A percentile compares a stretch with the other conserved stretches of the same genome.
phyloP scores from a whole-genome alignment of 1,284 basidiomycete genomes.

The Fomitiporia mediterranea region DNA sequence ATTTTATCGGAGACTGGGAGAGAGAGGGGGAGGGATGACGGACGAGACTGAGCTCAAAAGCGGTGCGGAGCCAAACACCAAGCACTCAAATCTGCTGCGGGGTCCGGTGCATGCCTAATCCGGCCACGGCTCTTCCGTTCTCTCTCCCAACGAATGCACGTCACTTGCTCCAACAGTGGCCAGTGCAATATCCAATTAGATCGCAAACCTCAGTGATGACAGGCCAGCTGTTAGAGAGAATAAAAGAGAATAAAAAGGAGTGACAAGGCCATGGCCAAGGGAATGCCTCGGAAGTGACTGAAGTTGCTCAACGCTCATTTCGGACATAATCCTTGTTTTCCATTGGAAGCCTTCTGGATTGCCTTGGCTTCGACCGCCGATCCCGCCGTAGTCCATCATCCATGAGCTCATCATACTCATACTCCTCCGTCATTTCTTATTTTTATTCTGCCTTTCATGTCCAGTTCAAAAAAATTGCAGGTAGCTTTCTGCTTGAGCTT shows the following conservation, averaged over 20 bases:
- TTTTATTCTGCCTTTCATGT: too few species aligned
- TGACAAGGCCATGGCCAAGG: neutral
- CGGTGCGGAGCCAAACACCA: slow-evolving; percentile 2
- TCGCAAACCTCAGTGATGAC: neutral
- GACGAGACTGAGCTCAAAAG: slow-evolving; percentile 5
- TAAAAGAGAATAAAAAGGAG: neutral
- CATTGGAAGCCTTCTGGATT: neutral
- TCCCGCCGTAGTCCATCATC: too few species aligned
- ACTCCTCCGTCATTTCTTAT: neutral
- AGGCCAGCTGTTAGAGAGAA: neutral
- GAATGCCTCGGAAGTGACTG: too few species aligned
- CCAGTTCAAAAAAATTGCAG: too few species aligned
- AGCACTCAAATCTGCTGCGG: neutral
- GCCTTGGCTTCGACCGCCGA: too few species aligned
- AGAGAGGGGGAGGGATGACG: neutral
- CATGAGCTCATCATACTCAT: neutral
- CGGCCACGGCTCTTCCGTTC: neutral
- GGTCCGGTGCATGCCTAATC: neutral
- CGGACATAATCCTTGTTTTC: neutral
- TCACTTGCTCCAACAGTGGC: neutral
- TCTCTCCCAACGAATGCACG: neutral
- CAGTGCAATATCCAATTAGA: neutral
- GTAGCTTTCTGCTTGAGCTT: too few species aligned
- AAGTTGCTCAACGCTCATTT: too few species aligned
- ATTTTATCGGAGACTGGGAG: neutral